Percentiles rank a stretch among this genome's conserved stretches.
phyloP scores from a whole-genome alignment of 1,284 basidiomycete species.

The Heterobasidion annosum region DNA sequence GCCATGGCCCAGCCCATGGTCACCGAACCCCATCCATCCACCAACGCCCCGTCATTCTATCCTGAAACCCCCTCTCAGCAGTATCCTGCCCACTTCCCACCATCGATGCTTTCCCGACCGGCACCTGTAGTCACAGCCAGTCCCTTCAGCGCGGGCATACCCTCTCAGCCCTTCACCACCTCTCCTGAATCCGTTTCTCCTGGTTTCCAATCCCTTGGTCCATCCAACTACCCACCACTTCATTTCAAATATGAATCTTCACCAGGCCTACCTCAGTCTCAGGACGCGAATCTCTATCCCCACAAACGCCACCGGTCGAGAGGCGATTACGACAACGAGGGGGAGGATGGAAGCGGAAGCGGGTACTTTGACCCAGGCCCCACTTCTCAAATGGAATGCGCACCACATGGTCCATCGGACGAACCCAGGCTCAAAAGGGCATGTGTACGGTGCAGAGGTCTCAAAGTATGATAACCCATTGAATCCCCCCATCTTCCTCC shows the following conservation, averaged over 20 bases:
- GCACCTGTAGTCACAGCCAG: not conserved
- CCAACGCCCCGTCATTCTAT: not conserved
- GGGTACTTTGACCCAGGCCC: constrained; percentile 3
- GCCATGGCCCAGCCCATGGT: not conserved
- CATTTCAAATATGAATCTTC: not conserved
- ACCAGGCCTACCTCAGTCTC: not conserved
- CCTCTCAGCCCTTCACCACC: not conserved
- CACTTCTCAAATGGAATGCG: not conserved
- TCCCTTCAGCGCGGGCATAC: not conserved
- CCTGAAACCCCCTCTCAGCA: not conserved
- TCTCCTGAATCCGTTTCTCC: not conserved
- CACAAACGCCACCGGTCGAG: constrained; percentile 24
- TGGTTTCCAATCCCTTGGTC: not conserved
- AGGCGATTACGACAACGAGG: constrained; percentile 33
- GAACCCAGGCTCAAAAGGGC: constrained; percentile 20
- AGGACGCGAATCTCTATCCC: not conserved
- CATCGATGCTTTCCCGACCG: not conserved
- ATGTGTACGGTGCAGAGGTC: constrained; percentile 62
- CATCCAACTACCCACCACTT: not conserved
- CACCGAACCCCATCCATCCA: not conserved
- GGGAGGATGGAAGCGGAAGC: constrained; percentile 24
- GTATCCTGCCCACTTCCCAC: not conserved
- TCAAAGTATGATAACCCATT: constrained; percentile 40
- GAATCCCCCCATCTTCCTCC: not conserved
- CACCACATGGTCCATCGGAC: constrained; percentile 1